Percentiles rank a stretch among this genome's conserved stretches.
Conservation (phyloP, 139 green algal species). For the Closterium sp. region DNA sequence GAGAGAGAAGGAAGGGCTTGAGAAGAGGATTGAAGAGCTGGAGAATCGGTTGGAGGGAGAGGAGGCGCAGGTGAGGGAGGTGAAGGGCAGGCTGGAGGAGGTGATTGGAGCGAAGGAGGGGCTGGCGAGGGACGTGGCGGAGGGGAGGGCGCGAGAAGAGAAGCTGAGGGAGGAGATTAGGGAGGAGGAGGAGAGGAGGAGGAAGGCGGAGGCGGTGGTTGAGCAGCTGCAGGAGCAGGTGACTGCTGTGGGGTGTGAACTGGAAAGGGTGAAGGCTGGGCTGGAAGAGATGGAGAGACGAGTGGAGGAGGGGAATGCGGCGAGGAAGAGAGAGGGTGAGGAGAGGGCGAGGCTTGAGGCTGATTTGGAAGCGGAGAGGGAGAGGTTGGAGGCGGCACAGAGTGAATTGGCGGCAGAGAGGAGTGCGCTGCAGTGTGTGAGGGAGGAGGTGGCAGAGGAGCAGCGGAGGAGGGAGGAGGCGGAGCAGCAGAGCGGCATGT, state of each 20-base stretch:
- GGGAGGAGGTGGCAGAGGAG: background rate
- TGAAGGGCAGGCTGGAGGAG: background rate
- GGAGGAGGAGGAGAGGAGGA: background rate
- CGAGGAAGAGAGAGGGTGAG: background rate
- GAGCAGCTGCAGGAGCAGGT: background rate
- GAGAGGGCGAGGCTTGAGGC: background rate
- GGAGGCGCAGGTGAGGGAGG: background rate
- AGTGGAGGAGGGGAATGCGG: background rate
- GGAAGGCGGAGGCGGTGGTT: background rate
- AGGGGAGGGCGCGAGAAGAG: background rate
- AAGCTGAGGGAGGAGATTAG: background rate
- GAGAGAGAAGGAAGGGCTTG: background rate
- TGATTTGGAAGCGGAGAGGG: background rate
- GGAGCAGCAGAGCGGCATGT: background rate
- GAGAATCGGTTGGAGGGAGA: background rate
- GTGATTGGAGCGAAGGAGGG: background rate
- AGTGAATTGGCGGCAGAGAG: background rate
- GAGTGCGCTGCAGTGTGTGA: background rate
- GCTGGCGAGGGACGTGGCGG: background rate
- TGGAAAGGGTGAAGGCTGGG: background rate
- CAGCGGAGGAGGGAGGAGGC: background rate
- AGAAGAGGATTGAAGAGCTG: background rate
- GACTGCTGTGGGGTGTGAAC: no score
- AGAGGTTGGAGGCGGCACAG: background rate
- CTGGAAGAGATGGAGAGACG: background rate